These are phyloP conservation scores for Boletus coccyginus DNA, from an alignment of 768 basidiomycete genomes.

Conservation along the genomic window DNA sequence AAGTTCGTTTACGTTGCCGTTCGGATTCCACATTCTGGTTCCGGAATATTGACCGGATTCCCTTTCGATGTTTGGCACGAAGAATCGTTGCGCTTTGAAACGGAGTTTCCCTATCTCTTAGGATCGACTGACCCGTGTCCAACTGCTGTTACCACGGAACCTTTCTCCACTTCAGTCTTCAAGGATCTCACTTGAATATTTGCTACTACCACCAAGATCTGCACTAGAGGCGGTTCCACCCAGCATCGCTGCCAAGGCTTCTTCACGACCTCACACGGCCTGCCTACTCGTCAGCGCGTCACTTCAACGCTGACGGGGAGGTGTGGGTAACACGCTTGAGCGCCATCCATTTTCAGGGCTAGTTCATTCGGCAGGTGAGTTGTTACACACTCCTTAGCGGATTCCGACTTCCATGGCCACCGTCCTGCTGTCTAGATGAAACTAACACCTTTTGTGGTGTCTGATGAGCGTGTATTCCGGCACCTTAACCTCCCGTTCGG, in stretches of 20 bases:
- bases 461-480: too few relatives aligned
- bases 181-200: slow-evolving; percentile 85
- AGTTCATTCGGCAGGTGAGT: slow-evolving; percentile 90
- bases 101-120: slow-evolving; percentile 62
- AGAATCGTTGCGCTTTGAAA: too few relatives aligned
- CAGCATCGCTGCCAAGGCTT: too few relatives aligned
- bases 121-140: slow-evolving; percentile 85
- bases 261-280: too few relatives aligned
- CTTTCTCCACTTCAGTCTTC: slow-evolving; percentile 89
- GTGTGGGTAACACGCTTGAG: slow-evolving; percentile 45
- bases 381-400: slow-evolving; percentile 87
- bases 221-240: slow-evolving; percentile 71
- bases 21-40: slow-evolving; percentile 69
- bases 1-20: slow-evolving; percentile 70
- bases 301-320: too few relatives aligned
- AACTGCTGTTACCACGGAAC: slow-evolving; percentile 86
- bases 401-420: slow-evolving; percentile 85
- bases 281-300: too few relatives aligned
- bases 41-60: slow-evolving; percentile 78
- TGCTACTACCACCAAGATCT: slow-evolving; percentile 89
- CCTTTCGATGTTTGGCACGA: slow-evolving; percentile 40
- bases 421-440: slow-evolving; percentile 87
- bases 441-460: slow-evolving; percentile 48
- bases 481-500: slow-evolving; percentile 30
- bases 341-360: slow-evolving; percentile 91